These are phyloP conservation scores for Pestalotiopsis sp. DNA, from an alignment of 2,329 filamentous ascomycete genomes.

Conservation along the genomic window DNA sequence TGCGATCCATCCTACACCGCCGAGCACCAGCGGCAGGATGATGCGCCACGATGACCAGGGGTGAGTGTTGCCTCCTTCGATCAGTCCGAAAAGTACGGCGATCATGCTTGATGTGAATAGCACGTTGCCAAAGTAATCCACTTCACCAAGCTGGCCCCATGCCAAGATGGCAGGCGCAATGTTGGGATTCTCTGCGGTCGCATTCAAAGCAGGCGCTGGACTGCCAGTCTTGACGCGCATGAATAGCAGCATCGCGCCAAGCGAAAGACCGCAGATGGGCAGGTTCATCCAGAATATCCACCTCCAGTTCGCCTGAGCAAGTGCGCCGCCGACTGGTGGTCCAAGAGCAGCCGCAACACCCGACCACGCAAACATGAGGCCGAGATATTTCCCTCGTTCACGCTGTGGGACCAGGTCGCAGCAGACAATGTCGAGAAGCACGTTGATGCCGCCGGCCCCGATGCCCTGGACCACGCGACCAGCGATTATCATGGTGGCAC, in stretches of 20 bases:
- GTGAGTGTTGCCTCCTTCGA: not conserved
- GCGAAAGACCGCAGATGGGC: not conserved
- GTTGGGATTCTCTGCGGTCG: not conserved
- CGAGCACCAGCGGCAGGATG: not conserved
- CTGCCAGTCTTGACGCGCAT: not conserved
- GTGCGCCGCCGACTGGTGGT: conserved; percentile 24
- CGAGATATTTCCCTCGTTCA: conserved; percentile 42
- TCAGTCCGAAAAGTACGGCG: not conserved
- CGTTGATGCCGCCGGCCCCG: conserved; percentile 22
- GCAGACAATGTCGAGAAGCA: conserved; percentile 48
- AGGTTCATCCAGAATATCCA: conserved; percentile 1
- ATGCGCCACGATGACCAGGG: not conserved
- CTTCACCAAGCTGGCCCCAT: not conserved
- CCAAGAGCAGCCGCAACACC: conserved; percentile 32
- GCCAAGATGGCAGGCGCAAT: not conserved
- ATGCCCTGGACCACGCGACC: conserved; percentile 43
- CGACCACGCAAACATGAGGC: conserved; percentile 28
- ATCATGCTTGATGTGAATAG: not conserved
- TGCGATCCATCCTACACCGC: not conserved
- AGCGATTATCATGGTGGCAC: conserved; percentile 40
- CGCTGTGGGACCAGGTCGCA: conserved; percentile 49
- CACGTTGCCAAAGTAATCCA: not conserved
- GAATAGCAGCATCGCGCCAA: not conserved
- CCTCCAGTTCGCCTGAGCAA: conserved; percentile 3
- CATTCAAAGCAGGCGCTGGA: not conserved